Percentiles rank a stretch among this genome's conserved stretches.
Evolutionary conservation across 2,329 filamentous ascomycete genomes (phyloP).

Genomic region (Nemania bipapillata): DNA sequence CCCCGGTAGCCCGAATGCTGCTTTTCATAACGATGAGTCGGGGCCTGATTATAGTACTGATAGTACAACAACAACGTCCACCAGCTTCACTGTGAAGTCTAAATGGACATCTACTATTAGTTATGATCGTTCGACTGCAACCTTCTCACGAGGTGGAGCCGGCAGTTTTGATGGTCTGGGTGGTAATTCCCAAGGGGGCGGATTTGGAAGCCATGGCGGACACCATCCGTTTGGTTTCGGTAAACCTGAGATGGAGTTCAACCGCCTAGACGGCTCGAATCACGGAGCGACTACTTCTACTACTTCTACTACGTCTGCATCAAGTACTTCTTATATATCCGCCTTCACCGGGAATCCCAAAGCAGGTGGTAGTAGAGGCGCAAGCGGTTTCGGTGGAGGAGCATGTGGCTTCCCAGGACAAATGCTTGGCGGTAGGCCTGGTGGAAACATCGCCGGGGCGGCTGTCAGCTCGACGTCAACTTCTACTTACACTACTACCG

Average conservation of each 20-base stretch:
- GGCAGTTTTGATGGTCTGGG: background rate
- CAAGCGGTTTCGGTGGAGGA: background rate
- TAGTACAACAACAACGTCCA: background rate
- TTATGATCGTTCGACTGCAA: background rate
- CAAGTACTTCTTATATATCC: constrained; percentile 1
- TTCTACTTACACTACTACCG: background rate
- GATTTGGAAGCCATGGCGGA: background rate
- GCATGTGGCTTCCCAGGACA: background rate
- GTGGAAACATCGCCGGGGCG: background rate
- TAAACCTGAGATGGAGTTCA: background rate
- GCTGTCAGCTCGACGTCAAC: background rate
- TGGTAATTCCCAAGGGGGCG: background rate
- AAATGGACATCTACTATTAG: background rate
- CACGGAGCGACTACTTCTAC: background rate
- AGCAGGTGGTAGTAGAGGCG: background rate
- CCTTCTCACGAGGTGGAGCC: background rate
- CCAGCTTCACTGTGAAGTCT: background rate
- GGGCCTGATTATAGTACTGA: background rate
- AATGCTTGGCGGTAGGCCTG: background rate
- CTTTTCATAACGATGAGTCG: constrained; percentile 1
- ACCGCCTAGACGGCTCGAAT: background rate
- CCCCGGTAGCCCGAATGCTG: background rate
- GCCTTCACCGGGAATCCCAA: background rate
- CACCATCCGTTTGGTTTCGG: constrained; percentile 9
- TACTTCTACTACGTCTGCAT: background rate